Evolutionary conservation across 176 grass and related monocot species (phyloP), one percentile per base, ranked within the genome.

Genomic region (Raddia guianensis): DNA sequence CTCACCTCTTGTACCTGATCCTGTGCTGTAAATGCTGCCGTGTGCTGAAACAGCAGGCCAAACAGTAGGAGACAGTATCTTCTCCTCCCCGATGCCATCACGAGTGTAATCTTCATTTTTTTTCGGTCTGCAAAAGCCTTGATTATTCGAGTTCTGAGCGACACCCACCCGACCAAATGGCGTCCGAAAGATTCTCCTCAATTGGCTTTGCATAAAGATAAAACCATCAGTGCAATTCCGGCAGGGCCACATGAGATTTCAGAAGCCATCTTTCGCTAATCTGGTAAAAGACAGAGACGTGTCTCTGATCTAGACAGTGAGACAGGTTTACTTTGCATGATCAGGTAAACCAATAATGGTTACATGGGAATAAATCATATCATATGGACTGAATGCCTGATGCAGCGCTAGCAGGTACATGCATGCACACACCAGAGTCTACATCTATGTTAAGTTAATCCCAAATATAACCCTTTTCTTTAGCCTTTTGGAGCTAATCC

Each of bases 221-320:
- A 32, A 32, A 74, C 2, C 4, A 35, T 3, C 20, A 3, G 48
- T 63, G 82, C 63, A 75, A 49, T 84, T 63, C 37, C 21, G 63
- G 81, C 63, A 62, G 44, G 70, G 55, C 47, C 87, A 64, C 82
- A 72, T 84, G 82, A 67, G 66, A 8, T 7, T 58, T 49, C 49
- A 49, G 85, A 64, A 43, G 69, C 61, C 81, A 14, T 48, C 87
- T 84, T 89, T 89, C 70, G 76, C 87, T 84, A 84, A 80, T 89
- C 63, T 68, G 87, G 87, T 70, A 89, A 80, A 11, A 70, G 84
- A 57, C 63, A 70, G 81, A 70, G 81, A 80, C 87, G 70, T 49
- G 63, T 73, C 70, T 63, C 59, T 63, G 70, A 52, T 70, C 63
- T 53, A 42, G 69, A 75, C 69, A 40, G 76, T 69, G 53, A 42